phyloP scores from a whole-genome alignment of 768 basidiomycete genomes.

The Crassisporium funariophilum region DNA sequence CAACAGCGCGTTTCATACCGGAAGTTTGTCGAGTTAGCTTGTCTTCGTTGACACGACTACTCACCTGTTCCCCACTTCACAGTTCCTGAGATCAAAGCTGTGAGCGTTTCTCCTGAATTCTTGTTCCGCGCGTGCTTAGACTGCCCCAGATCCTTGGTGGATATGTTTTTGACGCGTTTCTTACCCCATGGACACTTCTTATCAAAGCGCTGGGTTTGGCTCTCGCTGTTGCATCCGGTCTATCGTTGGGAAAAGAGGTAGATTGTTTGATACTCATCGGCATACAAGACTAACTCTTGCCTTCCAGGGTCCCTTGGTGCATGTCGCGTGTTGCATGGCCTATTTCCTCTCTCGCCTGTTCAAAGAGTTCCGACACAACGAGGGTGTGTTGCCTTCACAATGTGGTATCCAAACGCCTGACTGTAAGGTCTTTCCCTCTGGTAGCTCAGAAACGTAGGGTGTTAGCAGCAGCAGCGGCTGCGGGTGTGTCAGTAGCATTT shows the following conservation, averaged over 20 bases:
- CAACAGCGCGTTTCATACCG: constrained; percentile 72
- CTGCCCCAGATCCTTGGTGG: constrained; percentile 68
- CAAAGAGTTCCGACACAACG: constrained; percentile 72
- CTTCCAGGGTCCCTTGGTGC: constrained; percentile 77
- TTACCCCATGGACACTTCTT: constrained; percentile 84
- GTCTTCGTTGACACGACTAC: background rate
- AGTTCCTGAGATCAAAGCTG: constrained; percentile 84
- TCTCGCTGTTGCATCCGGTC: constrained; percentile 81
- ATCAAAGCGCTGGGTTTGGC: constrained; percentile 86
- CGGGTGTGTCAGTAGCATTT: constrained; percentile 88
- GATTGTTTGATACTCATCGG: constrained; percentile 12
- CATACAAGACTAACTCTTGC: constrained; percentile 1
- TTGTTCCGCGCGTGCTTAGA: background rate
- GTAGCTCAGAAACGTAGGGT: constrained; percentile 80
- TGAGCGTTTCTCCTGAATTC: constrained; percentile 31
- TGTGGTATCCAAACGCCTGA: background rate
- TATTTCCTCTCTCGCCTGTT: constrained; percentile 69
- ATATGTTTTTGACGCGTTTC: constrained; percentile 84
- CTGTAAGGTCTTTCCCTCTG: background rate
- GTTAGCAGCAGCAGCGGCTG: constrained; percentile 80
- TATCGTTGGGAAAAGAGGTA: constrained; percentile 86
- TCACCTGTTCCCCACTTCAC: background rate
- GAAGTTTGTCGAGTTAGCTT: constrained; percentile 54
- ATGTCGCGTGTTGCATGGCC: constrained; percentile 83
- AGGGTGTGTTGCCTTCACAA: constrained; percentile 47